These are phyloP conservation scores for Zygosaccharomyces pseudobailii DNA, from an alignment of 1,139 yeast species.

Conservation along the genomic window DNA sequence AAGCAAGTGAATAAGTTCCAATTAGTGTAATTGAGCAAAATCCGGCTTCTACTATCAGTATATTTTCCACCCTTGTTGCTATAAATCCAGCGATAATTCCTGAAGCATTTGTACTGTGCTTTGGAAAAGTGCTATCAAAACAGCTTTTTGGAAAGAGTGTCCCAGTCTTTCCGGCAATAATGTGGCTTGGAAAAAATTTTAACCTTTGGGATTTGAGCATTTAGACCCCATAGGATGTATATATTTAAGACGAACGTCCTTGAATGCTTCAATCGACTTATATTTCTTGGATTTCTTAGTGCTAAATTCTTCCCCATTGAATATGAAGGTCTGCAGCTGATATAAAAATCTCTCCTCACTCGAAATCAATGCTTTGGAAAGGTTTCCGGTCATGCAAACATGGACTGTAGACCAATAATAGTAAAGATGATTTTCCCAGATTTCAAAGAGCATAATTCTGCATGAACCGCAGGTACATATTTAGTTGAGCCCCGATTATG, in stretches of 20 bases:
- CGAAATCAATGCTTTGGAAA: constrained; percentile 45
- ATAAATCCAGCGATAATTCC: not conserved
- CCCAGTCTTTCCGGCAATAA: constrained; percentile 36
- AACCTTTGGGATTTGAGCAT: constrained; percentile 22
- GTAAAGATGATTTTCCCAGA: constrained; percentile 47
- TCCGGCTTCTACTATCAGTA: not conserved
- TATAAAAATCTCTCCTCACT: constrained; percentile 45
- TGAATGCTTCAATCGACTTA: constrained; percentile 45
- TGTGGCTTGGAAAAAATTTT: constrained; percentile 27
- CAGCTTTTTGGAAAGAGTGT: constrained; percentile 35
- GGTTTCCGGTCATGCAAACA: constrained; percentile 47
- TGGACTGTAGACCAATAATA: constrained; percentile 44
- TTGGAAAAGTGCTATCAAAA: constrained; percentile 37
- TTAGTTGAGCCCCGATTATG: constrained; percentile 40
- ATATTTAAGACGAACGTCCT: constrained; percentile 46
- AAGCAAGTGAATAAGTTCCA: constrained; percentile 44
- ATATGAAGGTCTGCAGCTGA: constrained; percentile 46
- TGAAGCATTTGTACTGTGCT: constrained; percentile 31
- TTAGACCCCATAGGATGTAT: constrained; percentile 38
- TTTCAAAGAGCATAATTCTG: constrained; percentile 33
- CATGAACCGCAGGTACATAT: constrained; percentile 39
- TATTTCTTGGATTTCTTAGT: constrained; percentile 41
- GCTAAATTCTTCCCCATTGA: constrained; percentile 48
- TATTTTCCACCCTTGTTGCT: too few relatives aligned
- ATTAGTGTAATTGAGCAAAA: constrained; percentile 30